phyloP scores from a whole-genome alignment of 345 rosid genomes.

The Populus simonii region DNA sequence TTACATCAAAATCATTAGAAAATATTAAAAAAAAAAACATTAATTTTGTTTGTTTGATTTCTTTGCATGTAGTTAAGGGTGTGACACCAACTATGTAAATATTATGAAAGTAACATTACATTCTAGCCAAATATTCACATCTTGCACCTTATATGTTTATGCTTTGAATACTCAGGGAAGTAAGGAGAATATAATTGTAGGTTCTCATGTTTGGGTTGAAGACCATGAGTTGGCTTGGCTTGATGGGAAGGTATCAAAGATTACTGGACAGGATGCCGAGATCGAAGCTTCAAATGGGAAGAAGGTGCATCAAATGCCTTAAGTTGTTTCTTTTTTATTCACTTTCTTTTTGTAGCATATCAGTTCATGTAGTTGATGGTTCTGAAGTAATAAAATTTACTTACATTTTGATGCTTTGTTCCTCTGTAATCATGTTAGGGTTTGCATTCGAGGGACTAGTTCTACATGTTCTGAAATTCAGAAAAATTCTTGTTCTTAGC shows the following conservation, averaged over 20 bases:
- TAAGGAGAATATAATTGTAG: constrained; percentile 75
- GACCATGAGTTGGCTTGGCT: constrained; percentile 71
- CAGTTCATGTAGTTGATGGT: background rate
- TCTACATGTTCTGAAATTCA: background rate
- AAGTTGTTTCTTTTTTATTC: background rate
- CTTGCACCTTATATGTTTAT: background rate
- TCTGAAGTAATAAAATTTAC: background rate
- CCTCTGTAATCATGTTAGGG: background rate
- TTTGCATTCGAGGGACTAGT: background rate
- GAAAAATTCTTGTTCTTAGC: background rate
- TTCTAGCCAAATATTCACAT: background rate
- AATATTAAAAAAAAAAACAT: no score
- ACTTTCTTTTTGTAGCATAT: background rate
- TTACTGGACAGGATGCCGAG: constrained; percentile 57
- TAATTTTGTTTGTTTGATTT: background rate
- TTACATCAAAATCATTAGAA: no score
- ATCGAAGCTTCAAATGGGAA: constrained; percentile 53
- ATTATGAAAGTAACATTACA: background rate
- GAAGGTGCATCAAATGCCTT: constrained; percentile 39
- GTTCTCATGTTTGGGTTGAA: constrained; percentile 93
- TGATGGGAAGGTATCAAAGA: constrained; percentile 71
- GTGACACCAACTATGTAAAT: background rate
- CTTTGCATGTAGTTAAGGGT: background rate
- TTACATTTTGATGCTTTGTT: background rate
- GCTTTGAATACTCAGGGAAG: constrained; percentile 52